Conservation (phyloP, 2,329 filamentous ascomycete species). For the Calonectria naviculata region DNA sequence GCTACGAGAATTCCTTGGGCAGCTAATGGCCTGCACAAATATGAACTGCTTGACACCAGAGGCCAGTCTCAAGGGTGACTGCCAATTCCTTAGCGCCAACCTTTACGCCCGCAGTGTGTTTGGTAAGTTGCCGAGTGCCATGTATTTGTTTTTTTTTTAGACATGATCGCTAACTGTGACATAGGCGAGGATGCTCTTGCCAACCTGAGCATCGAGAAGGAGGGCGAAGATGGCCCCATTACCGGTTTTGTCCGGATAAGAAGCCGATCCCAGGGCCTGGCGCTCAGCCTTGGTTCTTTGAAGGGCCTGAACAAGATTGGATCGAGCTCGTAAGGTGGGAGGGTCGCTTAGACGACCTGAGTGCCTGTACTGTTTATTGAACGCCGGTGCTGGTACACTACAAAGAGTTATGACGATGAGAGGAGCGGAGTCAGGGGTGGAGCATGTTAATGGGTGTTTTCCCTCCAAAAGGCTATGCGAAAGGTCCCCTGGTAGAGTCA, state of each 20-base stretch:
- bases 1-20: constrained; percentile 89
- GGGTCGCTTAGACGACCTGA: constrained; percentile 16
- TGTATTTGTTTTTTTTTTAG: not conserved
- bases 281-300: constrained; percentile 90
- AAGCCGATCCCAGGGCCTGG: constrained; percentile 94
- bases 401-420: constrained; percentile 43
- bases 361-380: constrained; percentile 26
- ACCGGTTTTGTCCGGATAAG: constrained; percentile 98
- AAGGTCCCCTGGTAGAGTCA: constrained; percentile 43
- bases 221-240: constrained; percentile 93
- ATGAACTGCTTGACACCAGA: constrained; percentile 99
- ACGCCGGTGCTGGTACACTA: constrained; percentile 31
- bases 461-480: constrained; percentile 44
- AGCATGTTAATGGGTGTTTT: constrained; percentile 47
- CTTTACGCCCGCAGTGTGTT: constrained; percentile 97
- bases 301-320: constrained; percentile 92
- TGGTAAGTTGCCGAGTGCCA: constrained; percentile 73
- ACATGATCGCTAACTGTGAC: constrained; percentile 34
- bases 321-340: constrained; percentile 42
- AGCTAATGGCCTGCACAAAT: constrained; percentile 97
- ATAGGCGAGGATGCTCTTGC: constrained; percentile 97
- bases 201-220: constrained; percentile 97
- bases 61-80: constrained; percentile 95
- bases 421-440: constrained; percentile 44
- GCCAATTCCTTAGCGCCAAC: constrained; percentile 97